Evolutionary conservation across 768 basidiomycete species (phyloP).

Genomic region (Lentinula guzmanii): DNA sequence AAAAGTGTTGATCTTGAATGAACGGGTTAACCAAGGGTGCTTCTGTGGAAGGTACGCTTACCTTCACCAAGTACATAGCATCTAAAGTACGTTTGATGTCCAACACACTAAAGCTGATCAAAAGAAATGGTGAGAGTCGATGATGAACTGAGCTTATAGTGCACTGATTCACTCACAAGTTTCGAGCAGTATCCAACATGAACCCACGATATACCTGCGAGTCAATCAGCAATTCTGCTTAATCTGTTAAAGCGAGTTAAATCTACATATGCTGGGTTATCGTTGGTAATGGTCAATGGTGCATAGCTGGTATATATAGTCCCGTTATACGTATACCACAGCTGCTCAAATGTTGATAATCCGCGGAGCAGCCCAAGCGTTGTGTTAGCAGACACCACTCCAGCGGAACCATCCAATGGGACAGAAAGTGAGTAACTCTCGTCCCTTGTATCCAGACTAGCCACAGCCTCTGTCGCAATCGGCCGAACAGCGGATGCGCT

Average conservation of each 20-base stretch:
- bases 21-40: neutral
- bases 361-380: slow-evolving; percentile 67
- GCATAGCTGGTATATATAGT: slow-evolving; percentile 47
- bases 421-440: slow-evolving; percentile 59
- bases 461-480: slow-evolving; percentile 49
- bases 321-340: slow-evolving; percentile 52
- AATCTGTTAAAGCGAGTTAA: neutral
- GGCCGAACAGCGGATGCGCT: slow-evolving; percentile 24
- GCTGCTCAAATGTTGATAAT: slow-evolving; percentile 68
- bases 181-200: slow-evolving; percentile 76
- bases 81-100: slow-evolving; percentile 47
- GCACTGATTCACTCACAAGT: slow-evolving; percentile 44
- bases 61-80: slow-evolving; percentile 73
- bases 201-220: slow-evolving; percentile 66
- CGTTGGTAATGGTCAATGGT: slow-evolving; percentile 50
- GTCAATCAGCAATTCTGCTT: neutral
- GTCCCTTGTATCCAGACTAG: slow-evolving; percentile 40
- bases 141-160: neutral
- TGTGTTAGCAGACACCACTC: slow-evolving; percentile 52
- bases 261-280: slow-evolving; percentile 62
- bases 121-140: neutral
- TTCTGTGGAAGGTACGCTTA: slow-evolving; percentile 11
- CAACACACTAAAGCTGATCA: neutral
- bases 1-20: slow-evolving; percentile 57
- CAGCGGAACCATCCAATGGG: slow-evolving; percentile 47